phyloP scores from a whole-genome alignment of 2,329 filamentous ascomycete species.

The Scedosporium minutisporum region DNA sequence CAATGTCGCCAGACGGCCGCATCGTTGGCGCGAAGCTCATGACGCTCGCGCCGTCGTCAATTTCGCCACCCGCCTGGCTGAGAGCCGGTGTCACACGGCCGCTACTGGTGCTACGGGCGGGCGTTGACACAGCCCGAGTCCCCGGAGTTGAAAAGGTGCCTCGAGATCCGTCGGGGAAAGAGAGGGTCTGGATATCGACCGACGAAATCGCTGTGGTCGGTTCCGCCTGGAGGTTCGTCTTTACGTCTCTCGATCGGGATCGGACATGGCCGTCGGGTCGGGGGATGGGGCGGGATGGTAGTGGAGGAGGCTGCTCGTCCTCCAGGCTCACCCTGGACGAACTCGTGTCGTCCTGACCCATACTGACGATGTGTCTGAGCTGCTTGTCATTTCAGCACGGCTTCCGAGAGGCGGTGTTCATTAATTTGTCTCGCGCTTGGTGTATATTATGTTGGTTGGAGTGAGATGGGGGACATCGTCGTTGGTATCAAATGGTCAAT shows the following conservation, averaged over 20 bases:
- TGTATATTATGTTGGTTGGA: background rate
- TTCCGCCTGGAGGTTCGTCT: constrained; percentile 40
- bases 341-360: constrained; percentile 3
- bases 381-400: constrained; percentile 3
- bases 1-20: constrained; percentile 60
- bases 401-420: background rate
- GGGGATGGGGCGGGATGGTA: constrained; percentile 41
- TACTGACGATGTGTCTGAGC: background rate
- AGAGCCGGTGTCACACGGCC: constrained; percentile 28
- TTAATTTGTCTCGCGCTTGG: background rate
- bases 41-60: constrained; percentile 55
- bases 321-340: constrained; percentile 2
- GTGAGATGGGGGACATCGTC: too few species aligned
- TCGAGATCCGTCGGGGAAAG: constrained; percentile 59
- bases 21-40: constrained; percentile 56
- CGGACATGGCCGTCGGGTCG: constrained; percentile 14
- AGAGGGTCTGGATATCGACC: constrained; percentile 68
- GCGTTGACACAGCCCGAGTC: constrained; percentile 25
- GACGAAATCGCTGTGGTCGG: constrained; percentile 80
- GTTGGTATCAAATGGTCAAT: too few species aligned
- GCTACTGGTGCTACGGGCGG: constrained; percentile 21
- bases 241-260: constrained; percentile 1
- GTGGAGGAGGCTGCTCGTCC: constrained; percentile 38
- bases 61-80: constrained; percentile 31
- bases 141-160: constrained; percentile 47